Percentiles rank a stretch among this genome's conserved stretches.
These are phyloP conservation scores for Fraxinus angustifolia DNA, from an alignment of 305 asterid genomes.

Conservation along the genomic window DNA sequence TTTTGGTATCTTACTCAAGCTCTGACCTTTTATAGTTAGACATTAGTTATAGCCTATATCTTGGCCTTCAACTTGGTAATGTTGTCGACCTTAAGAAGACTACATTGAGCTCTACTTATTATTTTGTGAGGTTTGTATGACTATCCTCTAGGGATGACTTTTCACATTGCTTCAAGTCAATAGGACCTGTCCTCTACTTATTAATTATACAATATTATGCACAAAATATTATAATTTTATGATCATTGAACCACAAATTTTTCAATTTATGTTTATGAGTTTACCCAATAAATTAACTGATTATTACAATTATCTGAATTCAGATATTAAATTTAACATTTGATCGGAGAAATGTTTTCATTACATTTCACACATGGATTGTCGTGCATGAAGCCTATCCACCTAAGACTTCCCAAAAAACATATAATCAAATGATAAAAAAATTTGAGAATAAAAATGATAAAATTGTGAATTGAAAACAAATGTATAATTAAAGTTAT, in stretches of 20 bases:
- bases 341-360: neutral
- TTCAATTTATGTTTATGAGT: neutral
- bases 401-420: neutral
- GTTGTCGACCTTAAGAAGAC: neutral
- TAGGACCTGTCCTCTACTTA: neutral
- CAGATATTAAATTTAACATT: neutral
- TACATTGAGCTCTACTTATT: neutral
- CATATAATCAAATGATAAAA: too few species aligned
- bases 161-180: neutral
- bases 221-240: too few species aligned
- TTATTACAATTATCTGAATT: neutral
- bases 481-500: too few species aligned
- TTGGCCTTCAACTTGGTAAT: neutral
- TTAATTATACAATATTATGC: neutral
- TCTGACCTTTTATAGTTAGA: neutral
- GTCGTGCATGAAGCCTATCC: neutral
- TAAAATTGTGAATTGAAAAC: neutral
- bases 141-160: neutral
- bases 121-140: neutral
- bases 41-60: neutral
- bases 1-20: neutral
- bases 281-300: neutral
- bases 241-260: neutral
- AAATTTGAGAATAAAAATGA: neutral
- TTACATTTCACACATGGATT: neutral